Percentiles rank a stretch among this genome's conserved stretches.
Evolutionary conservation across 1,139 yeast species (phyloP).

Genomic region (Yamadazyma aaseri): DNA sequence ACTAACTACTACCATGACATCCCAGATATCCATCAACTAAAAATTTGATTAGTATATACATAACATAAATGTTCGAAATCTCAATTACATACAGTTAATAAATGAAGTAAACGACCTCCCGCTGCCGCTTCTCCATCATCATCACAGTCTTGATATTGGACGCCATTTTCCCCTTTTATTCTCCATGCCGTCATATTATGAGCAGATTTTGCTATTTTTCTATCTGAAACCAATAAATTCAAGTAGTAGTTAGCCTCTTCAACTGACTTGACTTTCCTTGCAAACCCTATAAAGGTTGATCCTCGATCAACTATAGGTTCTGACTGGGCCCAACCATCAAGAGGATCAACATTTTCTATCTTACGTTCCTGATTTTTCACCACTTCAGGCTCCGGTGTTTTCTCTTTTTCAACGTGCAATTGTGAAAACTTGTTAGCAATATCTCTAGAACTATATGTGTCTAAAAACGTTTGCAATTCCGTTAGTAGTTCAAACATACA

Average conservation of each 20-base stretch:
- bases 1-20: constrained; percentile 82
- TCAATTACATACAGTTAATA: constrained; percentile 53
- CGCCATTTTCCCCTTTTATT: constrained; percentile 53
- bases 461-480: constrained; percentile 56
- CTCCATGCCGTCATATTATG: constrained; percentile 91
- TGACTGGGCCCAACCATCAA: constrained; percentile 72
- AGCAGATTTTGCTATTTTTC: constrained; percentile 62
- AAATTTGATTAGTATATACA: constrained; percentile 15
- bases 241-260: constrained; percentile 62
- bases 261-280: constrained; percentile 57
- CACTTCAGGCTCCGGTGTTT: constrained; percentile 1
- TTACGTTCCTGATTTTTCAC: constrained; percentile 2
- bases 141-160: constrained; percentile 78
- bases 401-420: constrained; percentile 4
- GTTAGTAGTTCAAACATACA: constrained; percentile 77
- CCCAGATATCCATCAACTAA: constrained; percentile 75
- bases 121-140: constrained; percentile 99
- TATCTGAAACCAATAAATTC: constrained; percentile 56
- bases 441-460: constrained; percentile 26
- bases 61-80: not conserved
- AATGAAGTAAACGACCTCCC: constrained; percentile 81
- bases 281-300: constrained; percentile 82
- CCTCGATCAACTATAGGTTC: constrained; percentile 81
- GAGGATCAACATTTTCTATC: constrained; percentile 31
- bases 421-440: constrained; percentile 2